phyloP scores from a whole-genome alignment of 2,329 filamentous ascomycete genomes.

The Neoascochyta sp. region DNA sequence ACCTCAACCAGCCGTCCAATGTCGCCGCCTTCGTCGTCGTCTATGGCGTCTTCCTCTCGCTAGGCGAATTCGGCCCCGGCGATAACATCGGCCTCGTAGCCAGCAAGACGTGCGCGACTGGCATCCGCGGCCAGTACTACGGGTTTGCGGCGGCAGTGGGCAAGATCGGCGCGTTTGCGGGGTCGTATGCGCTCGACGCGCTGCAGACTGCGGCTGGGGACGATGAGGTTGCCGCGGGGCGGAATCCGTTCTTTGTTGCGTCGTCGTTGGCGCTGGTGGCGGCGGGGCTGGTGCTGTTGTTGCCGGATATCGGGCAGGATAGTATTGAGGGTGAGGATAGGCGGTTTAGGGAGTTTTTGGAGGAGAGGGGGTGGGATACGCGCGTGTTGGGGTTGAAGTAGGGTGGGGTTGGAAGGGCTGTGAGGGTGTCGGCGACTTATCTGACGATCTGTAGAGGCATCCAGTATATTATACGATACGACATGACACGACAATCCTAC shows the following conservation, averaged over 20 bases:
- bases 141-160: constrained; percentile 68
- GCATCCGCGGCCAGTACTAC: constrained; percentile 72
- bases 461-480: too few species aligned
- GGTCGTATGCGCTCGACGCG: constrained; percentile 76
- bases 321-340: constrained; percentile 77
- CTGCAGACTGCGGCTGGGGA: constrained; percentile 41
- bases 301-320: constrained; percentile 77
- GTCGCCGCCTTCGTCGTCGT: constrained; percentile 75
- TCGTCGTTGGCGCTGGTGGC: constrained; percentile 72
- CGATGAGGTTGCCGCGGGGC: constrained; percentile 54
- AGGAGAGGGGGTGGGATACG: constrained; percentile 72
- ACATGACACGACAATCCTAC: too few species aligned
- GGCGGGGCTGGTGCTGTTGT: constrained; percentile 58
- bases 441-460: too few species aligned
- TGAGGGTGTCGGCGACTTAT: too few species aligned
- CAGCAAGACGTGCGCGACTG: constrained; percentile 82
- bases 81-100: constrained; percentile 89
- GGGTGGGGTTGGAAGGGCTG: constrained; percentile 51
- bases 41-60: constrained; percentile 71
- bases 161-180: constrained; percentile 80
- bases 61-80: constrained; percentile 80
- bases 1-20: constrained; percentile 62
- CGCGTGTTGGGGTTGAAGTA: constrained; percentile 51
- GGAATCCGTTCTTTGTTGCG: constrained; percentile 89
- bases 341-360: constrained; percentile 70